A percentile compares a stretch with the other conserved stretches of the same genome.
phyloP scores from a whole-genome alignment of 179 eudicot genomes.

The Beta corolliflora region DNA sequence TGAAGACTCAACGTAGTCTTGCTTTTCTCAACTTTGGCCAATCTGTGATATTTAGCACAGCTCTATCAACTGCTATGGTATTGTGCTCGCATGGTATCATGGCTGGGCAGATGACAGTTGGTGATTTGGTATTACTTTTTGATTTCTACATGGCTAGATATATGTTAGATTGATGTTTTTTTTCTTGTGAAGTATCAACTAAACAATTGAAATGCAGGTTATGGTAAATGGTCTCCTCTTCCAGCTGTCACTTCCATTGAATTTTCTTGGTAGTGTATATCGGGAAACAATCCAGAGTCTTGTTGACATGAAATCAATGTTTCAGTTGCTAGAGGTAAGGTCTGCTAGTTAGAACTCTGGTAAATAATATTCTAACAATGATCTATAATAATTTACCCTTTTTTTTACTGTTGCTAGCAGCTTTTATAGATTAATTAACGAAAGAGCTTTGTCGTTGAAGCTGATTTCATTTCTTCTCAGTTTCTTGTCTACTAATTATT shows the following conservation, averaged over 20 bases:
- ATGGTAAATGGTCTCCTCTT: slow-evolving; percentile 98
- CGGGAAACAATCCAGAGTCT: slow-evolving; percentile 97
- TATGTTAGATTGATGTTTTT: not conserved
- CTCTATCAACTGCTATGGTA: slow-evolving; percentile 90
- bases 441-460: not conserved
- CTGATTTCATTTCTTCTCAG: not conserved
- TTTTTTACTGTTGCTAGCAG: not conserved
- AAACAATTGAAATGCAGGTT: slow-evolving; percentile 53
- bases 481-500: not conserved
- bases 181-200: slow-evolving; percentile 1
- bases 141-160: slow-evolving; percentile 4
- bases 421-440: not conserved
- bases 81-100: slow-evolving; percentile 81
- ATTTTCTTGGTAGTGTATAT: slow-evolving; percentile 97
- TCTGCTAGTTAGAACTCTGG: slow-evolving; percentile 12
- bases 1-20: slow-evolving; percentile 95
- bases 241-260: slow-evolving; percentile 94
- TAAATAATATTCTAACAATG: not conserved
- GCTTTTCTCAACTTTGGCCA: slow-evolving; percentile 94
- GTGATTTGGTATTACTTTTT: slow-evolving; percentile 75
- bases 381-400: not conserved
- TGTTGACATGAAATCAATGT: slow-evolving; percentile 94
- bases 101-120: slow-evolving; percentile 86
- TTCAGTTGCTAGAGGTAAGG: slow-evolving; percentile 90
- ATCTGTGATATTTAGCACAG: slow-evolving; percentile 76